Percentiles rank a stretch among this genome's conserved stretches.
phyloP scores from a whole-genome alignment of 192 early-diverging fungal species.

The Podila minutissima region DNA sequence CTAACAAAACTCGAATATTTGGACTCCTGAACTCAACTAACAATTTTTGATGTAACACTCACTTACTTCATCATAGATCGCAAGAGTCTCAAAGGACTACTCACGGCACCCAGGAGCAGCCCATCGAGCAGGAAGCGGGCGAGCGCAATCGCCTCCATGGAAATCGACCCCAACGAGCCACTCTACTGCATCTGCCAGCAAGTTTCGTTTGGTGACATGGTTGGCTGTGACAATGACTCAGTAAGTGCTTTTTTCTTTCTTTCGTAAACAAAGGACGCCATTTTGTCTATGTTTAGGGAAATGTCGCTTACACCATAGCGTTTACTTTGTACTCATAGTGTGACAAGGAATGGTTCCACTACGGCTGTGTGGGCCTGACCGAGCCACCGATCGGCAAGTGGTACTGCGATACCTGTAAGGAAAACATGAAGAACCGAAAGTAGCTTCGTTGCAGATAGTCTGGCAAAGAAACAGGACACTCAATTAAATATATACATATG shows the following conservation, averaged over 20 bases:
- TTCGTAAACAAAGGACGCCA: neutral
- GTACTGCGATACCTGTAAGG: conserved; percentile 89
- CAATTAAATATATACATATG: neutral
- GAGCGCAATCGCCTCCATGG: conserved; percentile 62
- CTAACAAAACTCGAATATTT: neutral
- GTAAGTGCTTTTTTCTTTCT: conserved; percentile 2
- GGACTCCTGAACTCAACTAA: neutral
- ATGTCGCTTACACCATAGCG: too few relatives aligned
- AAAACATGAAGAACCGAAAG: conserved; percentile 64
- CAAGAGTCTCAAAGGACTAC: conserved; percentile 45
- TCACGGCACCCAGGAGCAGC: conserved; percentile 39
- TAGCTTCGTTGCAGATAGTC: conserved; percentile 6
- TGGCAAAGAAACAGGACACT: neutral
- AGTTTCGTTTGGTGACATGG: conserved; percentile 98
- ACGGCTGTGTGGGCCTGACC: conserved; percentile 89
- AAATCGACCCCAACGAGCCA: conserved; percentile 97
- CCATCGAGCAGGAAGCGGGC: conserved; percentile 37
- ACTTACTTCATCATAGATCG: conserved; percentile 15
- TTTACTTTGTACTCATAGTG: conserved; percentile 65
- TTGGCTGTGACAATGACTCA: conserved; percentile 88
- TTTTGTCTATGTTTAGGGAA: neutral
- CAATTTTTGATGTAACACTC: neutral
- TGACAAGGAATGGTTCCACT: conserved; percentile 98
- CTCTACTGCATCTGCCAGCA: conserved; percentile 96
- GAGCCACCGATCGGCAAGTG: conserved; percentile 92